phyloP scores from a whole-genome alignment of 371 early-diverging fungal genomes.

The Mucor irregularis region DNA sequence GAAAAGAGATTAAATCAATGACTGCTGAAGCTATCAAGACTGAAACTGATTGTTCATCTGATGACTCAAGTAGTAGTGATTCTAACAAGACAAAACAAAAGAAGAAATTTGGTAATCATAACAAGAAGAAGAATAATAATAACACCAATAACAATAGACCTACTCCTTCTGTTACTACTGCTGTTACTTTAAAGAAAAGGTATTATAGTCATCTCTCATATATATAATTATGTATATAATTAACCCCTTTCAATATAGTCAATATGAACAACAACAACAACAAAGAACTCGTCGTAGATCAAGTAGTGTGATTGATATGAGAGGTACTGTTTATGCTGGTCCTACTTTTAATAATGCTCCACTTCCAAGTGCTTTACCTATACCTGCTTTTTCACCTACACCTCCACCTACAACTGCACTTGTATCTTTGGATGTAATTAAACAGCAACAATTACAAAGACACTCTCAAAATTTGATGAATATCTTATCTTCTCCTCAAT shows the following conservation, averaged over 20 bases:
- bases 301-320: conserved; percentile 16
- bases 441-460: conserved; percentile 5
- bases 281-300: conserved; percentile 10
- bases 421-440: conserved; percentile 6
- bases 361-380: conserved; percentile 70
- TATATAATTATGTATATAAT: background rate
- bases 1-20: conserved; percentile 22
- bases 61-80: conserved; percentile 4
- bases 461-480: conserved; percentile 34
- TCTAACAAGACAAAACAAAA: background rate
- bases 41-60: conserved; percentile 13
- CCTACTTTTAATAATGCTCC: conserved; percentile 83
- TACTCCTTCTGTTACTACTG: background rate
- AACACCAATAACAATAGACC: background rate
- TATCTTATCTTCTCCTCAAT: conserved; percentile 17
- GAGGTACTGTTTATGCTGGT: conserved; percentile 60
- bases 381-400: conserved; percentile 64
- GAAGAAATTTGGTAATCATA: background rate
- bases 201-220: no score
- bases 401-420: conserved; percentile 52
- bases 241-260: background rate
- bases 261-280: background rate
- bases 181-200: conserved; percentile 3
- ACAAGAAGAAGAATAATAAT: conserved; percentile 1
- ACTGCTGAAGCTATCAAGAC: conserved; percentile 9